phyloP scores from a whole-genome alignment of 805 yeast species.

The Cyberlindnera maclurae region DNA sequence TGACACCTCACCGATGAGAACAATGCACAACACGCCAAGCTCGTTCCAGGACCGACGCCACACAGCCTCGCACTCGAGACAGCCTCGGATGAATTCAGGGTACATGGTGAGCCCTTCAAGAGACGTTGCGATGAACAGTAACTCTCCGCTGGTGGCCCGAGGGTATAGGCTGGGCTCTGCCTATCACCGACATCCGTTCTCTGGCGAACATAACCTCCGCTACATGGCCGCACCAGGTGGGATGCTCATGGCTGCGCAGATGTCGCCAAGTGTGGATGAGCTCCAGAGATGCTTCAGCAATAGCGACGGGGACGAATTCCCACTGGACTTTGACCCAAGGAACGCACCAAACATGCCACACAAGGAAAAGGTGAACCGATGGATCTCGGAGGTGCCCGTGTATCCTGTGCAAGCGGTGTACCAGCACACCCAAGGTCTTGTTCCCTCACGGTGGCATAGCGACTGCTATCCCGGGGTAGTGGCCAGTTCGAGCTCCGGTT shows the following conservation, averaged over 20 bases:
- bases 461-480: constrained; percentile 48
- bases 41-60: too few relatives aligned
- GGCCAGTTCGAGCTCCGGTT: constrained; percentile 15
- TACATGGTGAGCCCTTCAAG: not conserved
- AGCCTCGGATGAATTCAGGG: not conserved
- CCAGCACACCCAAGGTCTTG: not conserved
- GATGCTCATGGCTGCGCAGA: not conserved
- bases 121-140: not conserved
- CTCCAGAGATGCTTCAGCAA: not conserved
- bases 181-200: too few relatives aligned
- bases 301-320: constrained; percentile 25
- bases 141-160: not conserved
- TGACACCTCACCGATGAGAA: too few relatives aligned
- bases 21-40: too few relatives aligned
- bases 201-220: too few relatives aligned
- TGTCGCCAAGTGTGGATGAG: not conserved
- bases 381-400: constrained; percentile 57
- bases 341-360: constrained; percentile 55
- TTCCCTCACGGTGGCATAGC: constrained; percentile 24
- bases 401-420: constrained; percentile 20
- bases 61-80: too few relatives aligned
- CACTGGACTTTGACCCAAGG: constrained; percentile 54
- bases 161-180: too few relatives aligned
- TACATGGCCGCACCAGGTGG: too few relatives aligned
- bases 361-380: constrained; percentile 54